Evolutionary conservation across 2,329 filamentous ascomycete genomes (phyloP).

Genomic region (Geosmithia flava): DNA sequence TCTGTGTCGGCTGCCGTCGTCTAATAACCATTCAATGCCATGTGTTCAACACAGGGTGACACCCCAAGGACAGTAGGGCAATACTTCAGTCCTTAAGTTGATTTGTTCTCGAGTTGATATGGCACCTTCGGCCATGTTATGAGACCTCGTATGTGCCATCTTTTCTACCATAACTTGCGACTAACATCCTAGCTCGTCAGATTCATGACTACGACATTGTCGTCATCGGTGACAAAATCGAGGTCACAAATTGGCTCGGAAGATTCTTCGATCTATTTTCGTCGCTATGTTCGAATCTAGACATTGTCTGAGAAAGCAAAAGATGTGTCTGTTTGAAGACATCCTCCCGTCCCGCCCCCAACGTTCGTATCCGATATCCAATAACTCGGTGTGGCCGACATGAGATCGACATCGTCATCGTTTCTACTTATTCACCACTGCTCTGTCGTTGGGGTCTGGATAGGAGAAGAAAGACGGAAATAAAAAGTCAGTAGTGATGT

Average conservation of each 20-base stretch:
- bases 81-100: no score
- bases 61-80: no score
- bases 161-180: no score
- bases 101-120: no score
- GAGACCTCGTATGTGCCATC: no score
- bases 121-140: no score
- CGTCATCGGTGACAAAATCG: neutral
- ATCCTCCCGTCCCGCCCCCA: neutral
- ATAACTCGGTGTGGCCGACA: neutral
- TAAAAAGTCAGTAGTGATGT: neutral
- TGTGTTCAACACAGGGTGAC: no score
- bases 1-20: no score
- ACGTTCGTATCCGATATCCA: neutral
- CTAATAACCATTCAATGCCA: no score
- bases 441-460: constrained; percentile 10
- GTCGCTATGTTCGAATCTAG: neutral
- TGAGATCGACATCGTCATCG: neutral
- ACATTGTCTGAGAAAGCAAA: neutral
- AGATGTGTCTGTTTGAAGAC: neutral
- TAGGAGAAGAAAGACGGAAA: neutral
- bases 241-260: no score
- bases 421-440: neutral
- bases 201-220: neutral
- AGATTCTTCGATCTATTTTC: neutral
- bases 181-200: neutral